Conservation (phyloP, 2,329 filamentous ascomycete genomes). For the Arthroderma sp. region DNA sequence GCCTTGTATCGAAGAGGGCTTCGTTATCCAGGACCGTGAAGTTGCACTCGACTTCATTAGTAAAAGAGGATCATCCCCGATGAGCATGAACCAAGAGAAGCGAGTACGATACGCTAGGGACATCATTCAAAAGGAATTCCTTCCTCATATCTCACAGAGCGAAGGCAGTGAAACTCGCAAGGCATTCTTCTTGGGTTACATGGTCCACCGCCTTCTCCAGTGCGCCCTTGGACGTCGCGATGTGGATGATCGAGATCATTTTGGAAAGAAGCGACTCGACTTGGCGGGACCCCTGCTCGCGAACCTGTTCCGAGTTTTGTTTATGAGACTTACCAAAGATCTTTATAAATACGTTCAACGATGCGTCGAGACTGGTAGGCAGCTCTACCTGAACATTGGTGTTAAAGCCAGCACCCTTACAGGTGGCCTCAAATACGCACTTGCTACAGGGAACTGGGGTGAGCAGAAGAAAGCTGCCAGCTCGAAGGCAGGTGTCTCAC, state of each 20-base stretch:
- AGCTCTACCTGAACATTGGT: constrained; percentile 82
- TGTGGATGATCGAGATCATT: constrained; percentile 95
- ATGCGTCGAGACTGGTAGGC: constrained; percentile 75
- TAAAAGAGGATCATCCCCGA: constrained; percentile 66
- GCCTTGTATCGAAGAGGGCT: constrained; percentile 92
- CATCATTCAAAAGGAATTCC: constrained; percentile 89
- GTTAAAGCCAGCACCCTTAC: constrained; percentile 86
- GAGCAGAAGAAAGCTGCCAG: constrained; percentile 97
- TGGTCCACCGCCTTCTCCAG: constrained; percentile 92
- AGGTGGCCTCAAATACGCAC: constrained; percentile 88
- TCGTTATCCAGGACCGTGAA: constrained; percentile 89
- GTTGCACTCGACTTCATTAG: constrained; percentile 92
- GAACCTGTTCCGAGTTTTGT: constrained; percentile 88
- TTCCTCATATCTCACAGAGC: constrained; percentile 90
- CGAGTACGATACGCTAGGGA: constrained; percentile 87
- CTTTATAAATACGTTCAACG: constrained; percentile 83
- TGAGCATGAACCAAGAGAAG: constrained; percentile 64
- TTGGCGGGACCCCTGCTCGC: constrained; percentile 86
- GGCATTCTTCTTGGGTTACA: constrained; percentile 96
- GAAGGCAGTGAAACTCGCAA: constrained; percentile 93
- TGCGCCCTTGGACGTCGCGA: constrained; percentile 86
- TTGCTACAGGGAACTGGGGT: constrained; percentile 97
- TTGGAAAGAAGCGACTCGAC: constrained; percentile 96
- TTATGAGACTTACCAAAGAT: constrained; percentile 81
- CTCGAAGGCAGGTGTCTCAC: constrained; percentile 91